Conservation (phyloP, 2,329 filamentous ascomycete species). For the Fusarium begoniae region DNA sequence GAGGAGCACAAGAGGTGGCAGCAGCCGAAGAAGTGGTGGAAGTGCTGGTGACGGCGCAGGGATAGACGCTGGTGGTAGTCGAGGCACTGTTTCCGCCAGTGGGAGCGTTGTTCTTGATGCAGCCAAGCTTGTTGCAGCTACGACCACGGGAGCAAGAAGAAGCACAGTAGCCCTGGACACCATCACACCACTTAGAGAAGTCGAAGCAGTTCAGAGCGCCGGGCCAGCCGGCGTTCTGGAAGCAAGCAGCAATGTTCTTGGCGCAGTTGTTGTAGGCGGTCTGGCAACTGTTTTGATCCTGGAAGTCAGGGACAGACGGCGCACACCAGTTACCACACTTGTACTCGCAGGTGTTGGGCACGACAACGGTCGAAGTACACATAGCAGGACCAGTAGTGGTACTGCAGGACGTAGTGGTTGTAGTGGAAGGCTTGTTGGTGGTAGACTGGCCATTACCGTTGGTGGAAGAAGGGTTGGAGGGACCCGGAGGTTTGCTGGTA, state of each 20-base stretch:
- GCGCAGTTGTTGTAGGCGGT: slow-evolving; percentile 55
- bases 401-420: slow-evolving; percentile 38
- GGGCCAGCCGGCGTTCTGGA: slow-evolving; percentile 61
- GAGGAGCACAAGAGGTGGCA: slow-evolving; percentile 52
- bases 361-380: slow-evolving; percentile 58
- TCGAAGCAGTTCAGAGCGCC: slow-evolving; percentile 59
- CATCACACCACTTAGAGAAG: slow-evolving; percentile 60
- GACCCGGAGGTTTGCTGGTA: not conserved
- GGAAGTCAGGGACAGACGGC: slow-evolving; percentile 59
- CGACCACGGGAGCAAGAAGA: slow-evolving; percentile 46
- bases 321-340: slow-evolving; percentile 64
- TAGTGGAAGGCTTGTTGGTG: slow-evolving; percentile 25
- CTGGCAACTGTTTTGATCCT: slow-evolving; percentile 53
- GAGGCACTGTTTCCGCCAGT: slow-evolving; percentile 46
- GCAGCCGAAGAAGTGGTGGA: slow-evolving; percentile 46
- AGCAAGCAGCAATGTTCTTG: slow-evolving; percentile 61
- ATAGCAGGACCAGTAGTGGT: slow-evolving; percentile 52
- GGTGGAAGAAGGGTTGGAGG: slow-evolving; percentile 26
- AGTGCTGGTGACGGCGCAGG: slow-evolving; percentile 45
- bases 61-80: slow-evolving; percentile 48
- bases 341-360: slow-evolving; percentile 62
- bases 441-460: slow-evolving; percentile 15
- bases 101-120: slow-evolving; percentile 54
- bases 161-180: slow-evolving; percentile 56
- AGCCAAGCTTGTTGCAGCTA: slow-evolving; percentile 55